A percentile compares a stretch with the other conserved stretches of the same genome.
Evolutionary conservation across 306 rosid species (phyloP).

Genomic region (Heteromeles arbutifolia): DNA sequence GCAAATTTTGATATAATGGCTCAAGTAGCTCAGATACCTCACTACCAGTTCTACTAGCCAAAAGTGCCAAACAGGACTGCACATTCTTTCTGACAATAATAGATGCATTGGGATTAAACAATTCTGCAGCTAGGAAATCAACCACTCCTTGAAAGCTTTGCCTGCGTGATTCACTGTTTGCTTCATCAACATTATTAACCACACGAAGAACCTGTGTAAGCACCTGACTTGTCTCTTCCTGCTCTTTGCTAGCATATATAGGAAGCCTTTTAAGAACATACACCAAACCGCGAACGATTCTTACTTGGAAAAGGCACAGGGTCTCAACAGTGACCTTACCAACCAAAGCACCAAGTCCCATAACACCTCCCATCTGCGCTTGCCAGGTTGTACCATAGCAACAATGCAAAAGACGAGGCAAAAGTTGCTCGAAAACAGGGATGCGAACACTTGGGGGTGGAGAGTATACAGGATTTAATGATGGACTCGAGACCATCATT

Average conservation of each 20-base stretch:
- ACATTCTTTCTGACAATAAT: slow-evolving; percentile 91
- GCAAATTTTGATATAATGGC: slow-evolving; percentile 70
- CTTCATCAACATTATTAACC: slow-evolving; percentile 96
- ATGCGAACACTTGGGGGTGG: slow-evolving; percentile 98
- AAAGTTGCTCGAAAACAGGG: slow-evolving; percentile 86
- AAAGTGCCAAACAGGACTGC: slow-evolving; percentile 87
- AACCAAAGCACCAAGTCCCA: slow-evolving; percentile 97
- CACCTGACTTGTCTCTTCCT: slow-evolving; percentile 98
- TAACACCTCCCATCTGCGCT: slow-evolving; percentile 96
- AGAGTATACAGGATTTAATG: slow-evolving; percentile 92
- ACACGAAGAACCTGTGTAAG: slow-evolving; percentile 98
- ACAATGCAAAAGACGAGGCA: slow-evolving; percentile 96
- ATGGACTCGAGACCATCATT: slow-evolving; percentile 97
- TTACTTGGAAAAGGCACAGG: slow-evolving; percentile 80
- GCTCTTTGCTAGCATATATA: slow-evolving; percentile 89
- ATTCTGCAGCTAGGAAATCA: slow-evolving; percentile 86
- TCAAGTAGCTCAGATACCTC: slow-evolving; percentile 98
- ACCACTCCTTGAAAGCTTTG: slow-evolving; percentile 93
- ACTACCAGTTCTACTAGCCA: slow-evolving; percentile 98
- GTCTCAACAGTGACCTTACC: slow-evolving; percentile 98
- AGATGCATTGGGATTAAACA: slow-evolving; percentile 92
- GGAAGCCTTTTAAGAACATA: slow-evolving; percentile 97
- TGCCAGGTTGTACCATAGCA: slow-evolving; percentile 98
- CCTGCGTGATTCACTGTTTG: slow-evolving; percentile 87
- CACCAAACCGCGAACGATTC: slow-evolving; percentile 81